phyloP scores from a whole-genome alignment of 2,329 filamentous ascomycete species.

The Fusarium hainanense region DNA sequence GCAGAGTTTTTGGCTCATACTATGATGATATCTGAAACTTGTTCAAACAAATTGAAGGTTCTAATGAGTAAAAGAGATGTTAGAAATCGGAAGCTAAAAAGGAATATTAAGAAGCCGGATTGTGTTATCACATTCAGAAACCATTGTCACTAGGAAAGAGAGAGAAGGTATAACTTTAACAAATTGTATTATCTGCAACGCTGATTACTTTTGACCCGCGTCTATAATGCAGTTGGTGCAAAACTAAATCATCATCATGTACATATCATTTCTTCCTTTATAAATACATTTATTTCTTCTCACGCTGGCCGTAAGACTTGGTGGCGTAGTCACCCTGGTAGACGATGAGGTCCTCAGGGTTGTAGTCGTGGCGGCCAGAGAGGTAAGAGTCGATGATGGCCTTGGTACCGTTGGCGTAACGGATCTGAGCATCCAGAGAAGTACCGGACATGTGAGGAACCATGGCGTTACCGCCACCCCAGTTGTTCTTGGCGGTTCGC shows the following conservation, averaged over 20 bases:
- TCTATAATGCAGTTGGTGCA: conserved; percentile 36
- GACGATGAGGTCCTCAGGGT: conserved; percentile 90
- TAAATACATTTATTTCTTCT: conserved; percentile 51
- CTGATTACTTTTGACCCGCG: conserved; percentile 39
- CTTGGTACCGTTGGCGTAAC: conserved; percentile 90
- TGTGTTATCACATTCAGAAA: neutral
- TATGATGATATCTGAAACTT: neutral
- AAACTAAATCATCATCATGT: conserved; percentile 40
- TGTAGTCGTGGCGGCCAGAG: conserved; percentile 87
- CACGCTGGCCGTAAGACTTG: conserved; percentile 87
- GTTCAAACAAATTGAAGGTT: neutral
- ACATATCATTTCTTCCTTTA: conserved; percentile 35
- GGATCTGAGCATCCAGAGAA: conserved; percentile 96
- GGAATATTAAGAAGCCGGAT: neutral
- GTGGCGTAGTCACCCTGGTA: conserved; percentile 92
- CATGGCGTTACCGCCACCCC: conserved; percentile 98
- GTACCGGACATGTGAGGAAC: conserved; percentile 99
- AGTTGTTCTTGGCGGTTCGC: conserved; percentile 92
- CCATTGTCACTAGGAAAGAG: neutral
- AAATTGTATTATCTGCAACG: conserved; percentile 42
- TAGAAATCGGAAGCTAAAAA: neutral
- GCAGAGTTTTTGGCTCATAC: neutral
- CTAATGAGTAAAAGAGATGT: neutral
- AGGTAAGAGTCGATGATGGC: conserved; percentile 92
- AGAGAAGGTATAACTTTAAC: conserved; percentile 27